phyloP scores from a whole-genome alignment of 805 yeast genomes.

The Pichia gijzeniarum region DNA sequence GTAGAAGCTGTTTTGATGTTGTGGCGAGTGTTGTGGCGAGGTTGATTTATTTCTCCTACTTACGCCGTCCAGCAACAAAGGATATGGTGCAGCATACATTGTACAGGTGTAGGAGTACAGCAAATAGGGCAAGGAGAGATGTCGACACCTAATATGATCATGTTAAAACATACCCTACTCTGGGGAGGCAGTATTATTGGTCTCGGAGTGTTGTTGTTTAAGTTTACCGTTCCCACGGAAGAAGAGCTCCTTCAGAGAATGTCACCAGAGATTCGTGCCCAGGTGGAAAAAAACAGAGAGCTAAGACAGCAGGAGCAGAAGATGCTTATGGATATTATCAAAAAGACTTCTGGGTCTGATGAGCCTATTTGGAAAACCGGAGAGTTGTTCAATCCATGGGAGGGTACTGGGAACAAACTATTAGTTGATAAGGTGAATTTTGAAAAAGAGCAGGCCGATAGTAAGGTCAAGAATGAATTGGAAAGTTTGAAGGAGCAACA shows the following conservation, averaged over 20 bases:
- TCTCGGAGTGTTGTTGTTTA: constrained; percentile 63
- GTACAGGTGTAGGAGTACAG: not conserved
- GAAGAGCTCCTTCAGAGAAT: constrained; percentile 66
- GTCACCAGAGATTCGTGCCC: constrained; percentile 77
- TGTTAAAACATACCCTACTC: constrained; percentile 26
- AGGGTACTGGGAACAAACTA: constrained; percentile 31
- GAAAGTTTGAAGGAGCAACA: constrained; percentile 35
- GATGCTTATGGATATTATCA: constrained; percentile 60
- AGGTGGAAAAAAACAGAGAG: constrained; percentile 59
- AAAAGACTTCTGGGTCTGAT: constrained; percentile 54
- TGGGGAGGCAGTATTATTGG: constrained; percentile 65
- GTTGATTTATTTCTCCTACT: too few species aligned
- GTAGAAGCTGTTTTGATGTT: too few species aligned
- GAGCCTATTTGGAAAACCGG: constrained; percentile 86
- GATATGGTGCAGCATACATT: not conserved
- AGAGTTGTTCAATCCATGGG: constrained; percentile 63
- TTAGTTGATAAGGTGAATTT: constrained; percentile 38
- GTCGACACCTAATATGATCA: constrained; percentile 11
- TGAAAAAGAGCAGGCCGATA: constrained; percentile 42
- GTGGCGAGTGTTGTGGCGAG: too few species aligned
- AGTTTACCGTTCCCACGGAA: constrained; percentile 78
- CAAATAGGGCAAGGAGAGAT: not conserved
- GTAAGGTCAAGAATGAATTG: constrained; percentile 34
- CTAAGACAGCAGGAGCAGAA: constrained; percentile 63
- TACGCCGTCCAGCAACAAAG: not conserved